Conservation (phyloP, 2,329 filamentous ascomycete genomes). For the Seiridium cupressi region DNA sequence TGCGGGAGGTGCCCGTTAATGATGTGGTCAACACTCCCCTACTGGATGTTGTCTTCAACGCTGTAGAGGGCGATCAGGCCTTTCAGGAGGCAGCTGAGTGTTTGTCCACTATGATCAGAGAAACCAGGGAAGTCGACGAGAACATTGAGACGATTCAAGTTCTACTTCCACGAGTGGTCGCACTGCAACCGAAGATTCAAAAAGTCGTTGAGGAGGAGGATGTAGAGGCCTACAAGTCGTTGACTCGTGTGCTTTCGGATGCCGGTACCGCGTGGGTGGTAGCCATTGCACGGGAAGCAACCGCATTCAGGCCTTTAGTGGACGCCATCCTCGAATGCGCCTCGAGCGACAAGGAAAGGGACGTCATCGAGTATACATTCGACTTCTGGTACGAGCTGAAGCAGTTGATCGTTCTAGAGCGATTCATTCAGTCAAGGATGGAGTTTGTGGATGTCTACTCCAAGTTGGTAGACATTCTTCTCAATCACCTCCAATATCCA, state of each 20-base stretch:
- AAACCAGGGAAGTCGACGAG: slow-evolving; percentile 93
- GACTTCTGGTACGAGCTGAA: slow-evolving; percentile 98
- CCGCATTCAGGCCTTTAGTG: slow-evolving; percentile 79
- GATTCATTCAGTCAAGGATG: slow-evolving; percentile 79
- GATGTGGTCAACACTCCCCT: slow-evolving; percentile 84
- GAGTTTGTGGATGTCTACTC: slow-evolving; percentile 80
- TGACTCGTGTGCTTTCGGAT: slow-evolving; percentile 88
- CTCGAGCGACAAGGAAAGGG: slow-evolving; percentile 79
- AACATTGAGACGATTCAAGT: slow-evolving; percentile 77
- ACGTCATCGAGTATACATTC: slow-evolving; percentile 92
- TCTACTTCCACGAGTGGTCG: slow-evolving; percentile 78
- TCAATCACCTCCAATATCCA: slow-evolving; percentile 87
- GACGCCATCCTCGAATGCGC: slow-evolving; percentile 92
- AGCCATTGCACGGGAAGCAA: slow-evolving; percentile 79
- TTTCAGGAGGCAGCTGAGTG: slow-evolving; percentile 91
- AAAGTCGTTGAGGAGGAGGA: slow-evolving; percentile 79
- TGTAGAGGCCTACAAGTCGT: slow-evolving; percentile 77
- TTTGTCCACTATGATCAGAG: slow-evolving; percentile 84
- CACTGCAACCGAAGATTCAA: slow-evolving; percentile 72
- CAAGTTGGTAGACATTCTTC: slow-evolving; percentile 87
- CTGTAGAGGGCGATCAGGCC: slow-evolving; percentile 71
- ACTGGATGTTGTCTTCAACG: slow-evolving; percentile 76
- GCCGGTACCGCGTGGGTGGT: slow-evolving; percentile 94
- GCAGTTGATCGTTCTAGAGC: slow-evolving; percentile 88
- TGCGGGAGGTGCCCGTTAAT: slow-evolving; percentile 83